Evolutionary conservation across 306 rosid genomes (phyloP).

Genomic region (Pachyrhizus erosus): DNA sequence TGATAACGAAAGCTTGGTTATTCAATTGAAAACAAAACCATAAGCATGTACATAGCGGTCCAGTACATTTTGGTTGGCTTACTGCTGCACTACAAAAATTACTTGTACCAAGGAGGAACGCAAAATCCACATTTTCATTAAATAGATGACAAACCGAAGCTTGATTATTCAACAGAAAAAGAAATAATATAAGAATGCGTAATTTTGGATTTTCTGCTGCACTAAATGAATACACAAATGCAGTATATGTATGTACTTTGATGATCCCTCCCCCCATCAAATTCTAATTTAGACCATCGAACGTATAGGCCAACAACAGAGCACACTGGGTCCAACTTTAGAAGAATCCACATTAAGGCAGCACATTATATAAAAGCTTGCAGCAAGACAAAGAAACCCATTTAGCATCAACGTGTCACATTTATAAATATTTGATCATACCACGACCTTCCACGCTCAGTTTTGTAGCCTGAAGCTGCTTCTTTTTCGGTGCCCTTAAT

Average conservation of each 20-base stretch:
- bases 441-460: constrained; percentile 98
- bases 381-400: constrained; percentile 3
- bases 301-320: background rate
- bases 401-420: background rate
- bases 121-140: constrained; percentile 1
- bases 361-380: background rate
- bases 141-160: background rate
- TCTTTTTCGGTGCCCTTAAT: constrained; percentile 94
- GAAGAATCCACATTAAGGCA: background rate
- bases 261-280: constrained; percentile 25
- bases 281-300: background rate
- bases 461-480: constrained; percentile 94
- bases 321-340: constrained; percentile 1
- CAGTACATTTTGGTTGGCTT: no score
- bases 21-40: no score
- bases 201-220: background rate
- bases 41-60: no score
- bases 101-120: no score
- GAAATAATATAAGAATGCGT: background rate
- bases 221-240: constrained; percentile 3
- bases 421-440: constrained; percentile 82
- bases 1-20: no score
- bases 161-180: constrained; percentile 25
- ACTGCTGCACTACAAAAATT: no score
- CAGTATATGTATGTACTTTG: background rate